phyloP scores from a whole-genome alignment of 495 filamentous ascomycete species.

The Chlorociboria aeruginascens region DNA sequence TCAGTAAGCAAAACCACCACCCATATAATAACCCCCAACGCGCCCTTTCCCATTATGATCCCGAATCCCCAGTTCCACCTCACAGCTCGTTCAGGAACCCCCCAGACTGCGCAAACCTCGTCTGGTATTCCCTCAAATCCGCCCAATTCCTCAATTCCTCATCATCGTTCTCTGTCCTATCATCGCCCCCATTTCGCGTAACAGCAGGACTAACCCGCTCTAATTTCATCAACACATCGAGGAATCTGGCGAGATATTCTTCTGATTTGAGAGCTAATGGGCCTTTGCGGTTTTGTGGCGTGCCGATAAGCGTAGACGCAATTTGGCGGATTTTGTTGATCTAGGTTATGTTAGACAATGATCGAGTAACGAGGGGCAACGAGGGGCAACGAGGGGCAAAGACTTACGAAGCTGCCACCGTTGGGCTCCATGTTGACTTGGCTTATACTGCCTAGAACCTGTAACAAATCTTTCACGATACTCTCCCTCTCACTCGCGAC shows the following conservation, averaged over 20 bases:
- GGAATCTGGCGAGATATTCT: conserved; percentile 52
- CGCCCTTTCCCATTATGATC: too few species aligned
- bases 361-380: neutral
- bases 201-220: conserved; percentile 38
- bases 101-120: conserved; percentile 54
- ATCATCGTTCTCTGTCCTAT: conserved; percentile 43
- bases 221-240: conserved; percentile 58
- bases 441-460: conserved; percentile 56
- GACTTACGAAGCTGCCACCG: conserved; percentile 45
- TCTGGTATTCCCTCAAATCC: conserved; percentile 60
- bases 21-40: too few species aligned
- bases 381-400: neutral
- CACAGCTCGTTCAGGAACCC: conserved; percentile 27
- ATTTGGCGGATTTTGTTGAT: conserved; percentile 63
- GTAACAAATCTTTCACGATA: conserved; percentile 63
- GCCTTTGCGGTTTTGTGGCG: conserved; percentile 44
- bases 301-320: conserved; percentile 59
- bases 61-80: too few species aligned
- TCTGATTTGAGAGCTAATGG: conserved; percentile 44
- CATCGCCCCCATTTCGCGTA: conserved; percentile 40
- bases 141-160: conserved; percentile 61
- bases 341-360: conserved; percentile 9
- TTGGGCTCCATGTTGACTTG: conserved; percentile 78
- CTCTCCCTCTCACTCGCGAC: conserved; percentile 60
- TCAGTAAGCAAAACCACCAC: too few species aligned